Conservation (phyloP, 2,329 filamentous ascomycete genomes). For the Fusarium denticulatum region DNA sequence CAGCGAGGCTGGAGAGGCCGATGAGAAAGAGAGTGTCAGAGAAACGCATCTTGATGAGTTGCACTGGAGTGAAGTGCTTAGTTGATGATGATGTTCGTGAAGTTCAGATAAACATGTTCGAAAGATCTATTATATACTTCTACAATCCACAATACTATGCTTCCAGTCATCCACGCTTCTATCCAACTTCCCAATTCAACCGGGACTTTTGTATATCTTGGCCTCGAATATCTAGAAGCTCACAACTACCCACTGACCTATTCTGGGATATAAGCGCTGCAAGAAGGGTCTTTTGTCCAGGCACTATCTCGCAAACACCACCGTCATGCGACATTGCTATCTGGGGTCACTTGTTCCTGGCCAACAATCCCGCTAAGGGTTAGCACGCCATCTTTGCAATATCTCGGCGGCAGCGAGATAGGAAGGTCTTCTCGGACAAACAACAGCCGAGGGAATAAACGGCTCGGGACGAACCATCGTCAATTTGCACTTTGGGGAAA, state of each 20-base stretch:
- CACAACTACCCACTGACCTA: background rate
- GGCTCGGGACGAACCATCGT: conserved; percentile 26
- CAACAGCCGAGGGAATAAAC: conserved; percentile 2
- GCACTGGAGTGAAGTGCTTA: background rate
- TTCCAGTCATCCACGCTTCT: background rate
- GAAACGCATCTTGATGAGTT: conserved; percentile 44
- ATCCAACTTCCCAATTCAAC: conserved; percentile 18
- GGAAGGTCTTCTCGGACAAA: conserved; percentile 22
- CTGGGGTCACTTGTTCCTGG: background rate
- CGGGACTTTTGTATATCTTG: conserved; percentile 24
- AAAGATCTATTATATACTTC: conserved; percentile 7
- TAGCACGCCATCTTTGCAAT: conserved; percentile 3
- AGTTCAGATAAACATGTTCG: accelerated
- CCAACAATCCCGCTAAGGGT: background rate
- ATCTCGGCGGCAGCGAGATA: conserved; percentile 2
- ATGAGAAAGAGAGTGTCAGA: conserved; percentile 43
- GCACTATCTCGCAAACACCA: background rate
- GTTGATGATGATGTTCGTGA: background rate
- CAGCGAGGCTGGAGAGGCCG: conserved; percentile 48
- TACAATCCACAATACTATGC: background rate
- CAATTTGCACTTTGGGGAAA: background rate
- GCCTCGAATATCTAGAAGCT: background rate
- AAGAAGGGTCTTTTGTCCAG: conserved; percentile 21
- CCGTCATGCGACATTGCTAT: conserved; percentile 1
- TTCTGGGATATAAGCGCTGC: background rate